Conservation (phyloP, 1,284 basidiomycete species). For the Heliocybe sulcata region DNA sequence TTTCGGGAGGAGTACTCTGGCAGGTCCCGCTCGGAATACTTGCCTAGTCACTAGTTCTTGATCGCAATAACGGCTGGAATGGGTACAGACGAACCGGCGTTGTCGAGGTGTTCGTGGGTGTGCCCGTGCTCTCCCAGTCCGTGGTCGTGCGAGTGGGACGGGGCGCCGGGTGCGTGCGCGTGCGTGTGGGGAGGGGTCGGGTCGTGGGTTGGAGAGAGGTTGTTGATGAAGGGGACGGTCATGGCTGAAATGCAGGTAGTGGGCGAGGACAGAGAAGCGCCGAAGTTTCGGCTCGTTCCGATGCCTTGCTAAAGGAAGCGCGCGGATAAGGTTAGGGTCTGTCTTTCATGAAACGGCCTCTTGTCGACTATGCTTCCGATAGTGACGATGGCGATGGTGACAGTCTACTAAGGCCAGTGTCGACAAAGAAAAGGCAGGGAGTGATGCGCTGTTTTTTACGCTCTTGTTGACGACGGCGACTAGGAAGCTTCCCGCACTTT, state of each 20-base stretch:
- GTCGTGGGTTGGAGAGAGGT: constrained; percentile 31
- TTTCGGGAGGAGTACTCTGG: constrained; percentile 83
- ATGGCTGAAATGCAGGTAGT: neutral
- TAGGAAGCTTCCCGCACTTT: constrained; percentile 57
- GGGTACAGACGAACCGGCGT: constrained; percentile 61
- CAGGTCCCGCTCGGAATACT: constrained; percentile 88
- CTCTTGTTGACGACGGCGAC: neutral
- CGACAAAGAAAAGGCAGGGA: neutral
- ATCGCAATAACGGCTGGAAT: constrained; percentile 1
- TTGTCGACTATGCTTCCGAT: neutral
- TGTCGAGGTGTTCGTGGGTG: constrained; percentile 85
- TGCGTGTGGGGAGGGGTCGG: constrained; percentile 25
- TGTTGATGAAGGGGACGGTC: constrained; percentile 63
- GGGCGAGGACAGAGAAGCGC: neutral
- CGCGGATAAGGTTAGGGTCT: neutral
- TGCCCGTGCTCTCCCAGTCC: constrained; percentile 72
- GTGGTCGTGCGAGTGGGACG: constrained; percentile 39
- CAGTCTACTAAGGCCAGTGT: neutral
- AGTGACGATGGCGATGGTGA: neutral
- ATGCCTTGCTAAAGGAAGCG: neutral
- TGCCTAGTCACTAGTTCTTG: constrained; percentile 45
- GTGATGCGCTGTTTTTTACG: neutral
- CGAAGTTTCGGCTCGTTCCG: neutral
- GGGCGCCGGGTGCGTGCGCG: constrained; percentile 30
- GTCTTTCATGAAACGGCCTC: neutral